Evolutionary conservation across 108 stramenopile species (phyloP).

Genomic region (Nitzschia inconspicua): DNA sequence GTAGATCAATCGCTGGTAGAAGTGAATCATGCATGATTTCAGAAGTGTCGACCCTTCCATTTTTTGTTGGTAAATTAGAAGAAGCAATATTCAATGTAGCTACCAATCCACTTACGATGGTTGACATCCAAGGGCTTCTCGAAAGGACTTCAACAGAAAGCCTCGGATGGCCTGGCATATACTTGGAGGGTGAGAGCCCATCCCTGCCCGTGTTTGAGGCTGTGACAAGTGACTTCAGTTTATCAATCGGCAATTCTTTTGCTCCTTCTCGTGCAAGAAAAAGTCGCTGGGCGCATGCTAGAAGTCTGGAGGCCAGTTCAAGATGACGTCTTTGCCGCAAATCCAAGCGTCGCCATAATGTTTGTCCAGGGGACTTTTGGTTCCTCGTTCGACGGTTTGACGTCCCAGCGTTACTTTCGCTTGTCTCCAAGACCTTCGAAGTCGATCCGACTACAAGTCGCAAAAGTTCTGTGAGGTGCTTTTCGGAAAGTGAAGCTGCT

Average conservation of each 20-base stretch:
- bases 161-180: background rate
- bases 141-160: slow-evolving; percentile 8
- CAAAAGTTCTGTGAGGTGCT: slow-evolving; percentile 22
- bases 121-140: slow-evolving; percentile 15
- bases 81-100: slow-evolving; percentile 3
- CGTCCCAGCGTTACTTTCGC: slow-evolving; percentile 2
- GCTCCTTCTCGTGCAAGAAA: slow-evolving; percentile 47
- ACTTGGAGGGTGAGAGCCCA: slow-evolving; percentile 6
- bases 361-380: slow-evolving; percentile 22
- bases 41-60: background rate
- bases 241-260: slow-evolving; percentile 24
- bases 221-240: slow-evolving; percentile 5
- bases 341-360: slow-evolving; percentile 30
- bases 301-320: slow-evolving; percentile 57
- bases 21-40: no score
- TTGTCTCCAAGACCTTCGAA: slow-evolving; percentile 9
- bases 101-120: background rate
- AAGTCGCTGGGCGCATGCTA: slow-evolving; percentile 63
- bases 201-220: background rate
- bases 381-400: slow-evolving; percentile 6
- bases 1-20: background rate
- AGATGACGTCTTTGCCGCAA: slow-evolving; percentile 56
- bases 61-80: background rate
- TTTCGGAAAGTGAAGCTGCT: slow-evolving; percentile 32
- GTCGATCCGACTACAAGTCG: slow-evolving; percentile 31